A percentile compares a stretch with the other conserved stretches of the same genome.
Conservation (phyloP, 2,329 filamentous ascomycete species). For the Cadophora sp. region DNA sequence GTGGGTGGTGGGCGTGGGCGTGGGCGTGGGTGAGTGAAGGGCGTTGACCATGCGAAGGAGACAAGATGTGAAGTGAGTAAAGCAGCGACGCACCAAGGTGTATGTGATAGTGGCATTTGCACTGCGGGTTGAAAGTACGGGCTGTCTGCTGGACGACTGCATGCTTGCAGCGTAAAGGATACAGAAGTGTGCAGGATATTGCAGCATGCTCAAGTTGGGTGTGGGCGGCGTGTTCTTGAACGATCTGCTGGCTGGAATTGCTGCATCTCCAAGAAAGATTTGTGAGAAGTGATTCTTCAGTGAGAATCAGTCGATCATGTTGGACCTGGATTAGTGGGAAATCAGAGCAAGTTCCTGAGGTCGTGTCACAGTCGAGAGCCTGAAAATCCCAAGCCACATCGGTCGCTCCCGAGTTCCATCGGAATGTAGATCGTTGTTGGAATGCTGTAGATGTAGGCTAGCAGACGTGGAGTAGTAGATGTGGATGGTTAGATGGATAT, state of each 20-base stretch:
- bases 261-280: not conserved
- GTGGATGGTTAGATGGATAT: not conserved
- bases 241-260: not conserved
- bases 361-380: not conserved
- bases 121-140: not conserved
- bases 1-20: too few species aligned
- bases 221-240: too few species aligned
- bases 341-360: not conserved
- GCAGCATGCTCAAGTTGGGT: too few species aligned
- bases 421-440: conserved; percentile 3
- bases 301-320: not conserved
- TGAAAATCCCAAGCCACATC: not conserved
- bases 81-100: not conserved
- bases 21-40: too few species aligned
- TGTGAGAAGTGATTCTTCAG: not conserved
- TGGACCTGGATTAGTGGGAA: not conserved
- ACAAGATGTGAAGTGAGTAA: not conserved
- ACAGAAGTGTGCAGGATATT: not conserved
- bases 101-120: not conserved
- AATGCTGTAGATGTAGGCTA: not conserved
- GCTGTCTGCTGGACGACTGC: not conserved
- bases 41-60: too few species aligned
- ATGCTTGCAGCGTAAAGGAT: not conserved
- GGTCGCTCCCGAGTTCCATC: not conserved
- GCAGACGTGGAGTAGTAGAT: not conserved